A percentile compares a stretch with the other conserved stretches of the same genome.
phyloP scores from a whole-genome alignment of 2,329 filamentous ascomycete genomes.

The Uncinocarpus reesii region DNA sequence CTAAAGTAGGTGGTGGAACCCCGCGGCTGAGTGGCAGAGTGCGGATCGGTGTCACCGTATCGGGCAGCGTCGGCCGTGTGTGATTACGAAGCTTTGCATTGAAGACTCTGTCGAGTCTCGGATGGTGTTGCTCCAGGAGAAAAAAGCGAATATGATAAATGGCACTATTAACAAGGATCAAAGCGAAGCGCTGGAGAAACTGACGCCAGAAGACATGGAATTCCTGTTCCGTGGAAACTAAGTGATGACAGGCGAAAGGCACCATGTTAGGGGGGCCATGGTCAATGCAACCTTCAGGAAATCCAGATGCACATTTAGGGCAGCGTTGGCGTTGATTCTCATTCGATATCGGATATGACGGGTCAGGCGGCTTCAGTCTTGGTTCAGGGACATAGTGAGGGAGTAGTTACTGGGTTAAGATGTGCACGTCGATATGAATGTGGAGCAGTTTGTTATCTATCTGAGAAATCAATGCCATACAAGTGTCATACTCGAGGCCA shows the following conservation, averaged over 20 bases:
- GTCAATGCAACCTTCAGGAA: too few relatives aligned
- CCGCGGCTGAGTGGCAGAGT: constrained; percentile 98
- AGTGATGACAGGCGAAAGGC: too few relatives aligned
- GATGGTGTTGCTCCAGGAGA: constrained; percentile 93
- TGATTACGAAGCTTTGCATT: constrained; percentile 87
- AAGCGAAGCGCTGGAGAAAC: constrained; percentile 69
- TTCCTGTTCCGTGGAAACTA: constrained; percentile 75
- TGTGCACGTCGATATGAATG: too few relatives aligned
- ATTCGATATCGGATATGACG: too few relatives aligned
- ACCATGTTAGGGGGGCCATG: too few relatives aligned
- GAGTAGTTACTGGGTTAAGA: too few relatives aligned
- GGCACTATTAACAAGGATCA: constrained; percentile 93
- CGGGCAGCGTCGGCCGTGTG: constrained; percentile 84
- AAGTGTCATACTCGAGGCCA: too few relatives aligned
- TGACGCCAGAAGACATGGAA: constrained; percentile 85
- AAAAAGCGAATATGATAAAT: constrained; percentile 97
- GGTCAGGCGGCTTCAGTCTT: neutral
- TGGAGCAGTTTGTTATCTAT: too few relatives aligned
- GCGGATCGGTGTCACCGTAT: constrained; percentile 92
- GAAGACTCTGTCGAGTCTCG: constrained; percentile 94
- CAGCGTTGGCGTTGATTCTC: too few relatives aligned
- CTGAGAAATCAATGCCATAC: too few relatives aligned
- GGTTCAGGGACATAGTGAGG: too few relatives aligned
- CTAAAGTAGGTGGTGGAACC: constrained; percentile 99
- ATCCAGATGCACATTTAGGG: too few relatives aligned